A percentile compares a stretch with the other conserved stretches of the same genome.
These are phyloP conservation scores for Spiraea crenata DNA, from an alignment of 331 rosid species.

Conservation along the genomic window DNA sequence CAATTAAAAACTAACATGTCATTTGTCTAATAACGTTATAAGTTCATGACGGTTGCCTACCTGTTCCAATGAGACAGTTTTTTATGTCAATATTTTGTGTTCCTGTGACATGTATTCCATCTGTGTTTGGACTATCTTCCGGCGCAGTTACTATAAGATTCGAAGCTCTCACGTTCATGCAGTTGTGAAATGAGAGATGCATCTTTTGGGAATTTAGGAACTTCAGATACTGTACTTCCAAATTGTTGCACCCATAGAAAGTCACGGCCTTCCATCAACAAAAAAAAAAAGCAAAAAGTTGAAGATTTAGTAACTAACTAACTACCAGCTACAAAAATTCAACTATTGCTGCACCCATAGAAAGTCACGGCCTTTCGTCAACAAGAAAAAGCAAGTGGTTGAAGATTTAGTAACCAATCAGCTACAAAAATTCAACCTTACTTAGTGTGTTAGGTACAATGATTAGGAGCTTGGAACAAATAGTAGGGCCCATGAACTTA, in stretches of 20 bases:
- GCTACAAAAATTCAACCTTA: no score
- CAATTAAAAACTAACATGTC: no score
- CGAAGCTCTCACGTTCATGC: constrained; percentile 48
- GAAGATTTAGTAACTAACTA: no score
- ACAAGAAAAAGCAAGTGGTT: neutral
- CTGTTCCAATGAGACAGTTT: constrained; percentile 60
- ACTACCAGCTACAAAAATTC: no score
- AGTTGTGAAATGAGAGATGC: constrained; percentile 56
- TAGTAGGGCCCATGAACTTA: constrained; percentile 28
- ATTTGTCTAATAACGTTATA: no score
- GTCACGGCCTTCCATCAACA: constrained; percentile 61
- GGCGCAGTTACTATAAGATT: constrained; percentile 59
- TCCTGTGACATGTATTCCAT: constrained; percentile 74
- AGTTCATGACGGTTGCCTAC: constrained; percentile 18
- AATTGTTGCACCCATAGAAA: constrained; percentile 50
- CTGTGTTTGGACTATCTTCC: constrained; percentile 79
- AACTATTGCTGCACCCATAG: constrained; percentile 40
- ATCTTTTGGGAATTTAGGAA: constrained; percentile 69
- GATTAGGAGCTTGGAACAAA: constrained; percentile 4
- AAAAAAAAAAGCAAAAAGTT: neutral
- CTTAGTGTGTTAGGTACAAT: neutral
- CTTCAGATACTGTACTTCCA: constrained; percentile 46
- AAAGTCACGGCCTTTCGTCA: constrained; percentile 72
- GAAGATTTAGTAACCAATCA: no score
- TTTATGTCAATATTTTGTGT: constrained; percentile 51